A percentile compares a stretch with the other conserved stretches of the same genome.
phyloP scores from a whole-genome alignment of 1,139 yeast species.

The Yamadazyma songkhlaensis region DNA sequence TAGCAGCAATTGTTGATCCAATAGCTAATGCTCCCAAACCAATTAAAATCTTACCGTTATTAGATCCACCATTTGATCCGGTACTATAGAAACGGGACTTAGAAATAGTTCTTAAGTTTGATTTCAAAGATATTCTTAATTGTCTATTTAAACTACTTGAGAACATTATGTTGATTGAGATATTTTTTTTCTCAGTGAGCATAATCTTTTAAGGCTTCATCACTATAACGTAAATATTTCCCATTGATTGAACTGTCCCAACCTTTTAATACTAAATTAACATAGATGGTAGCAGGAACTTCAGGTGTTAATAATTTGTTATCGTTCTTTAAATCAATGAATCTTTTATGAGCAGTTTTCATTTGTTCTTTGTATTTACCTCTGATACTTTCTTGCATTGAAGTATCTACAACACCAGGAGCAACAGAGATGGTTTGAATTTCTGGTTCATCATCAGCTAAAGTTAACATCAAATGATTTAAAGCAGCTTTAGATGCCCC shows the following conservation, averaged over 20 bases:
- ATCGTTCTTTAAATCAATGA: conserved; percentile 55
- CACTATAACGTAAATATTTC: conserved; percentile 59
- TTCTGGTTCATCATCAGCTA: conserved; percentile 65
- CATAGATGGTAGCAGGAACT: conserved; percentile 68
- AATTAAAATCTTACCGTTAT: conserved; percentile 23
- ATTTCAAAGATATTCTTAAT: too few species aligned
- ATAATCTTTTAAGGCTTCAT: conserved; percentile 27
- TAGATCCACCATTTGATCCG: conserved; percentile 6
- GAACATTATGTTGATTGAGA: neutral
- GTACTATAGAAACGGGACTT: neutral
- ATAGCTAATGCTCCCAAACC: conserved; percentile 38
- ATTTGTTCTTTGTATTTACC: conserved; percentile 52
- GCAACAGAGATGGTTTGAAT: conserved; percentile 69
- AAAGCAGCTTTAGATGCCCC: conserved; percentile 89
- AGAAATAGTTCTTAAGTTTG: too few species aligned
- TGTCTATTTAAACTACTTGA: neutral
- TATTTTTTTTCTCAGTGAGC: neutral
- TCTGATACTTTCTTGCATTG: conserved; percentile 79
- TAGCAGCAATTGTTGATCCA: conserved; percentile 47
- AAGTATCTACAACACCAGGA: conserved; percentile 91
- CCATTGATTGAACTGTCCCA: conserved; percentile 59
- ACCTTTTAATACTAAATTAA: conserved; percentile 60
- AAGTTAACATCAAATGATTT: conserved; percentile 65
- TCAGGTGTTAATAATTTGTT: conserved; percentile 60
- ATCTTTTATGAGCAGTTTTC: conserved; percentile 57